Percentiles rank a stretch among this genome's conserved stretches.
phyloP scores from a whole-genome alignment of 176 grass and related monocot genomes.

The Zea luxurians region DNA sequence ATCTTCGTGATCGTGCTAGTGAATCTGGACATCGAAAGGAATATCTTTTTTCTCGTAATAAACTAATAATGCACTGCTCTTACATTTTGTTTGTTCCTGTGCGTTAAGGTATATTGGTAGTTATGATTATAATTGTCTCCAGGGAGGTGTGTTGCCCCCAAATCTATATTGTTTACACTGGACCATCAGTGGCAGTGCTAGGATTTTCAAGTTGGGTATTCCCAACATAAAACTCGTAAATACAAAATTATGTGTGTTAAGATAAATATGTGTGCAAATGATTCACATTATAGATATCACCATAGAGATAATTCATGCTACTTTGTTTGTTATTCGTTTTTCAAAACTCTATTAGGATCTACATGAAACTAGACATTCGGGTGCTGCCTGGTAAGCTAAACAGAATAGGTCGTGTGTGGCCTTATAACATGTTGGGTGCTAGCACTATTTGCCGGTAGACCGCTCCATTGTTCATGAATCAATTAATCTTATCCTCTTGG shows the following conservation, averaged over 20 bases:
- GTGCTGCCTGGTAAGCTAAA: not conserved
- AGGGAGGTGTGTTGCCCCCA: not conserved
- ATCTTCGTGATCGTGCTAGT: constrained; percentile 98
- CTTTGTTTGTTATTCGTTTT: not conserved
- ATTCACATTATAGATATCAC: constrained; percentile 2
- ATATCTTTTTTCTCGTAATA: constrained; percentile 80
- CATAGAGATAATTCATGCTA: not conserved
- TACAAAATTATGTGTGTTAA: not conserved
- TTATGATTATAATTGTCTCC: not conserved
- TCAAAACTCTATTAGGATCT: not conserved
- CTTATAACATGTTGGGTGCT: not conserved
- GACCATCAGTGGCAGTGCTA: not conserved
- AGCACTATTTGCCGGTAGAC: not conserved
- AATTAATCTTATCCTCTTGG: not conserved
- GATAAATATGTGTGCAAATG: not conserved
- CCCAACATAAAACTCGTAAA: not conserved
- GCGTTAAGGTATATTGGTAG: not conserved
- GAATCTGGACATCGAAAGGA: constrained; percentile 92
- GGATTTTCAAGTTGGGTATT: not conserved
- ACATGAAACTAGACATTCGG: not conserved
- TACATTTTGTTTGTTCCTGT: constrained; percentile 1
- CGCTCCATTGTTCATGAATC: not conserved
- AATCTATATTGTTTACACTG: not conserved
- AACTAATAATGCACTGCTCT: constrained; percentile 5
- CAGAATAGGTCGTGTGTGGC: not conserved